Conservation (phyloP, 1,284 basidiomycete species). For the Apiotrichum veenhuisii region DNA sequence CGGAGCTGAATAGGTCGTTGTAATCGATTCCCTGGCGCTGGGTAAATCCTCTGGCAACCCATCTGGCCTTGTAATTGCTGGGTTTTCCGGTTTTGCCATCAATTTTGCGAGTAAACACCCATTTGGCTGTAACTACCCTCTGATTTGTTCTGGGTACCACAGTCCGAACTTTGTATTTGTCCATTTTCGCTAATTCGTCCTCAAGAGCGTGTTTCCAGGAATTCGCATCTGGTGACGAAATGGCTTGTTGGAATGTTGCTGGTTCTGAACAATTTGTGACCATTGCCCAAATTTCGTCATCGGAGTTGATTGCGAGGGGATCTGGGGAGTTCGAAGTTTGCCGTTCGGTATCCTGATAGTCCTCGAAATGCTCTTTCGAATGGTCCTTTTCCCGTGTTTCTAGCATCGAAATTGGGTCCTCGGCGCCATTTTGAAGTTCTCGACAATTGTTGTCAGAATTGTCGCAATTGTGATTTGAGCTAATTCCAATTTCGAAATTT, state of each 20-base stretch:
- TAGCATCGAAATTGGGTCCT: too few species aligned
- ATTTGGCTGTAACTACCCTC: slow-evolving; percentile 5
- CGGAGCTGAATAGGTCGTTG: slow-evolving; percentile 21
- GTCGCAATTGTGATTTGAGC: too few species aligned
- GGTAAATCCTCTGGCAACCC: slow-evolving; percentile 16
- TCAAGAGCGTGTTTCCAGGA: slow-evolving; percentile 18
- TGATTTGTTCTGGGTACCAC: neutral
- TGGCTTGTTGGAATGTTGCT: neutral
- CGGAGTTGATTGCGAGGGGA: too few species aligned
- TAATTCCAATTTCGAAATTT: too few species aligned
- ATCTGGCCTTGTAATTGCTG: slow-evolving; percentile 14
- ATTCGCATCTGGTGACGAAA: neutral
- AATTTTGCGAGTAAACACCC: slow-evolving; percentile 19
- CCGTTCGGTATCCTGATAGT: too few species aligned
- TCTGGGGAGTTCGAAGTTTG: too few species aligned
- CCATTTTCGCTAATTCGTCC: slow-evolving; percentile 24
- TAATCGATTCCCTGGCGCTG: slow-evolving; percentile 21
- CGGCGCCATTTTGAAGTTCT: too few species aligned
- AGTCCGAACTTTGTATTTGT: slow-evolving; percentile 21
- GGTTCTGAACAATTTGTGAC: neutral
- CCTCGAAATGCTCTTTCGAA: too few species aligned
- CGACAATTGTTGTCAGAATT: too few species aligned
- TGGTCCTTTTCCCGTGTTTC: too few species aligned
- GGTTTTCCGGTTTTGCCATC: slow-evolving; percentile 17
- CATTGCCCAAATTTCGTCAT: too few species aligned